Conservation (phyloP, 345 rosid genomes). For the Eucalyptus brandiana region DNA sequence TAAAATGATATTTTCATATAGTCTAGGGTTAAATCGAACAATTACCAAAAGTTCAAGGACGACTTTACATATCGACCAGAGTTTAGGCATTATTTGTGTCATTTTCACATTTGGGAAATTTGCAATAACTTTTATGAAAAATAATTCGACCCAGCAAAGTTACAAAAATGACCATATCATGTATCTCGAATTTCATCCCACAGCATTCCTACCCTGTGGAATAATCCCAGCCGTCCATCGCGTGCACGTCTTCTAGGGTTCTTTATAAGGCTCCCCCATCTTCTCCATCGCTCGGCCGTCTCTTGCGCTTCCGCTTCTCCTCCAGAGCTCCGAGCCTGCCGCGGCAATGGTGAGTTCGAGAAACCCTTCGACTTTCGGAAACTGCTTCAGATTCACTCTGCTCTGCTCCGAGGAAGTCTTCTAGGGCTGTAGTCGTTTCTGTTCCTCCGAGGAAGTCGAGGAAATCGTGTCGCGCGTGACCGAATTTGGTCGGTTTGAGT, state of each 20-base stretch:
- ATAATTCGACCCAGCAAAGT: neutral
- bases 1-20: too few species aligned
- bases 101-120: neutral
- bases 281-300: neutral
- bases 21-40: too few species aligned
- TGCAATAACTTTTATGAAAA: neutral
- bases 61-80: neutral
- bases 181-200: neutral
- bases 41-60: neutral
- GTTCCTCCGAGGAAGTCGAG: neutral
- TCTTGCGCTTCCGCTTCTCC: neutral
- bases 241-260: neutral
- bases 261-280: neutral
- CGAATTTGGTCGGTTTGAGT: neutral
- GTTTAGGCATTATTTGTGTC: rapidly evolving
- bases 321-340: neutral
- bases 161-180: neutral
- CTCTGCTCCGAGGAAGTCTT: neutral
- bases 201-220: neutral
- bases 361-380: neutral
- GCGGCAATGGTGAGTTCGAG: neutral
- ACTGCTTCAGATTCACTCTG: neutral
- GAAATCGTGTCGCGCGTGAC: neutral
- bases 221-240: neutral
- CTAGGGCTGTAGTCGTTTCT: neutral